Base-by-base conservation (phyloP, 345 rosid species). In the Melastoma malabathricum region DNA sequence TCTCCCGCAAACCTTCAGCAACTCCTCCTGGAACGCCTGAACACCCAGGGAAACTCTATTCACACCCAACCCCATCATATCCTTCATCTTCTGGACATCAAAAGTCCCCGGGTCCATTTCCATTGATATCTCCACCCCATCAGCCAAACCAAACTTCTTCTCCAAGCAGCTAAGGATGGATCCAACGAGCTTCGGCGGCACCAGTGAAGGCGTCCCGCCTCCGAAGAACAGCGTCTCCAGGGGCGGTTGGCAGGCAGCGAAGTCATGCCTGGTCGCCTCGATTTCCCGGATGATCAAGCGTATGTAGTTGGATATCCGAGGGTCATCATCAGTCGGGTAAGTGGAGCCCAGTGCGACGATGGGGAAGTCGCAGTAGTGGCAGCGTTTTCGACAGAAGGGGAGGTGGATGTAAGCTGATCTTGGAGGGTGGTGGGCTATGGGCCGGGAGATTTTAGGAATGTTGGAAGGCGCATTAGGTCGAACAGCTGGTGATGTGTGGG, bases 91-190 rank as follows among this genome's bases (percentile, higher is more conserved):
- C 69, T 43, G 56, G 59, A 56, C 81, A 65, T 70, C 76, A 47
- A 92, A 92, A 18, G 96, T 92, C 3, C 95, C 96, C 1, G 98
- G 96, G 64, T 84, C 95, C 98, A 92, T 82, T 73, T 92, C 96
- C 88, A 84, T 84, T 0, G 98, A 82, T 71, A 92, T 69, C 72
- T 92, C 98, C 17, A 72, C 90, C 59, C 64, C 75, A 7, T 58
- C 54, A 57, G 63, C 65, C 68, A 84, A 50, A 61, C 96, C 96
- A 50, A 82, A 82, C 46, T 75, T 74, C 49, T 4, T 71, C 47
- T 72, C 72, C 67, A 92, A 45, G 18, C 80, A 64, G 38, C 79
- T 80, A 39, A 92, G 60, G 62, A 87, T 51, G 18, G 80, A 74
- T 15, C 76, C 73, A 56, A 87, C 86, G 31, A 84, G 66, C 62